These are phyloP conservation scores for Tarenaya hassleriana DNA, from an alignment of 345 rosid species.

Conservation along the genomic window DNA sequence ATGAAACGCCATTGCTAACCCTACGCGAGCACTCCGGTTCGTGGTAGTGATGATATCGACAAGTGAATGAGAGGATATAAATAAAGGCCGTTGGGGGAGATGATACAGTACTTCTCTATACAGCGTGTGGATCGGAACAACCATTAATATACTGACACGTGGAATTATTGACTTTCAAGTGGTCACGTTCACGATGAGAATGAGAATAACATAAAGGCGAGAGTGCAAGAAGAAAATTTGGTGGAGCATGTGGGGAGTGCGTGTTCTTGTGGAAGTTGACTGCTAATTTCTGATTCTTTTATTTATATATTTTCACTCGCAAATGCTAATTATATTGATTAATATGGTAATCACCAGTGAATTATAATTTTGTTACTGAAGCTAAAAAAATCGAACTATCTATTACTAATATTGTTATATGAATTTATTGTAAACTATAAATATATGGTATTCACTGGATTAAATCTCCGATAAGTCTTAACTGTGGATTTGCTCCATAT, in stretches of 20 bases:
- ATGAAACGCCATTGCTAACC: constrained; percentile 16
- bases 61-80: no score
- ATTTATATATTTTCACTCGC: no score
- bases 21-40: neutral
- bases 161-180: constrained; percentile 13
- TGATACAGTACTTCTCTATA: constrained; percentile 9
- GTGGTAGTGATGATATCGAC: constrained; percentile 3
- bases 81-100: no score
- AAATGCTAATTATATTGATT: no score
- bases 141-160: constrained; percentile 25
- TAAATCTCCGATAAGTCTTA: no score
- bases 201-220: neutral
- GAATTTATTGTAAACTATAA: no score
- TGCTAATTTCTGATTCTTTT: neutral
- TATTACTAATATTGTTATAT: no score
- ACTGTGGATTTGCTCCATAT: no score
- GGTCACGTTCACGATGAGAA: constrained; percentile 24
- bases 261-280: constrained; percentile 27
- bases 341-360: no score
- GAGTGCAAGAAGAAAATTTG: constrained; percentile 6
- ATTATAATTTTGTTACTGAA: no score
- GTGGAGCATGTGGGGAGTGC: constrained; percentile 32
- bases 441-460: no score
- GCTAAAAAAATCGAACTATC: no score
- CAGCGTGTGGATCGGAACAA: neutral